These are phyloP conservation scores for Brassica incana DNA, from an alignment of 345 rosid genomes.

Conservation along the genomic window DNA sequence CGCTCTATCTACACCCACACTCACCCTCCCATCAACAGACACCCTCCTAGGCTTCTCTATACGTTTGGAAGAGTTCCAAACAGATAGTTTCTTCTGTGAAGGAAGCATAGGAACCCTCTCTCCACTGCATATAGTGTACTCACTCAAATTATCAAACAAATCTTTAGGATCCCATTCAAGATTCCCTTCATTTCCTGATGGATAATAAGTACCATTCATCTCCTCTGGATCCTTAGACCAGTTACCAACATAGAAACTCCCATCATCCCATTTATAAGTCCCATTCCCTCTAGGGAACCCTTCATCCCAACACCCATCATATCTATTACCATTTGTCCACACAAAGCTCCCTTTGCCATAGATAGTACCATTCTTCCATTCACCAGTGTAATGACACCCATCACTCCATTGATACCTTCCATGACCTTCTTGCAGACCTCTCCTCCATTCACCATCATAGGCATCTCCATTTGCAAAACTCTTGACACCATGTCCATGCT, in stretches of 20 bases:
- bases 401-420: slow-evolving; percentile 78
- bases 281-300: slow-evolving; percentile 82
- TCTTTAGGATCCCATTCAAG: slow-evolving; percentile 73
- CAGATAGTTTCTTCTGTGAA: slow-evolving; percentile 80
- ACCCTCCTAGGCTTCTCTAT: slow-evolving; percentile 59
- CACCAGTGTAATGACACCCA: slow-evolving; percentile 60
- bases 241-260: slow-evolving; percentile 77
- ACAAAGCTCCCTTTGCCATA: slow-evolving; percentile 67
- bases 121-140: slow-evolving; percentile 47
- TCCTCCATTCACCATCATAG: slow-evolving; percentile 89
- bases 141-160: slow-evolving; percentile 46
- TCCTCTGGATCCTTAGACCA: slow-evolving; percentile 85
- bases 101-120: slow-evolving; percentile 77
- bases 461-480: slow-evolving; percentile 66
- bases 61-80: slow-evolving; percentile 72
- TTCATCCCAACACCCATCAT: slow-evolving; percentile 82
- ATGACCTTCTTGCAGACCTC: slow-evolving; percentile 75
- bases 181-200: slow-evolving; percentile 46
- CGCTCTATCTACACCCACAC: slow-evolving; percentile 73
- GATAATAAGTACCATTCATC: slow-evolving; percentile 74
- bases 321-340: slow-evolving; percentile 67
- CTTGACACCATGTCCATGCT: slow-evolving; percentile 76
- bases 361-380: slow-evolving; percentile 76
- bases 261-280: slow-evolving; percentile 70
- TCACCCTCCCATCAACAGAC: slow-evolving; percentile 85